phyloP scores from a whole-genome alignment of 2,329 filamentous ascomycete genomes.

The Colletotrichum camelliae region DNA sequence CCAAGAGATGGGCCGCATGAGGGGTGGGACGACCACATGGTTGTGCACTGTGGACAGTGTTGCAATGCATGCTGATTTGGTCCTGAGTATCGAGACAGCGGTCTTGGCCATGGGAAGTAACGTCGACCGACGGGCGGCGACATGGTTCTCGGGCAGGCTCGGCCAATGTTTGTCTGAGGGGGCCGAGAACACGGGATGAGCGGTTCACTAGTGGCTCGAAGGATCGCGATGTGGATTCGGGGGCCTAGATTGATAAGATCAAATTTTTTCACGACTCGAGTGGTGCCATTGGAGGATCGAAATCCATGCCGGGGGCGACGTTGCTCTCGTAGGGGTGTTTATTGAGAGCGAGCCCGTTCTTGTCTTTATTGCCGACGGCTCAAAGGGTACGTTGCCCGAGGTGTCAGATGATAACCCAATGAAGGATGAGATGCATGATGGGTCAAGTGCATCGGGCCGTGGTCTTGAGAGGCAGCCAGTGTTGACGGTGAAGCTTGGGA shows the following conservation, averaged over 20 bases:
- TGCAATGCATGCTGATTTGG: background rate
- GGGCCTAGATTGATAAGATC: slow-evolving; percentile 14
- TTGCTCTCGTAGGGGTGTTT: background rate
- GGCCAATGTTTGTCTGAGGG: background rate
- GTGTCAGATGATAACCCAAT: background rate
- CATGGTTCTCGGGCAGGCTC: background rate
- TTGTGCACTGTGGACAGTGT: background rate
- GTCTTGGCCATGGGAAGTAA: background rate
- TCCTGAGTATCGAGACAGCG: background rate
- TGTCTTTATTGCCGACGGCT: background rate
- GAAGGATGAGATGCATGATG: background rate
- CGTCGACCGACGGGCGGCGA: background rate
- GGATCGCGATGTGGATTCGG: background rate
- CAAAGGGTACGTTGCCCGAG: background rate
- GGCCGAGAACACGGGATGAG: background rate
- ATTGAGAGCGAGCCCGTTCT: background rate
- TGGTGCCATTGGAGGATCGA: background rate
- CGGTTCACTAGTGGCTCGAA: background rate
- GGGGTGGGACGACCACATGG: background rate
- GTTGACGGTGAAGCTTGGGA: background rate
- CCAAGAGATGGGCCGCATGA: background rate
- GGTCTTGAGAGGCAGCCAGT: background rate
- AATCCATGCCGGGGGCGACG: background rate
- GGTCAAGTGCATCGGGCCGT: background rate
- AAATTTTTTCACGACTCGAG: background rate